Conservation (phyloP, 164 flowering plant genomes). For the Vitis riparia region DNA sequence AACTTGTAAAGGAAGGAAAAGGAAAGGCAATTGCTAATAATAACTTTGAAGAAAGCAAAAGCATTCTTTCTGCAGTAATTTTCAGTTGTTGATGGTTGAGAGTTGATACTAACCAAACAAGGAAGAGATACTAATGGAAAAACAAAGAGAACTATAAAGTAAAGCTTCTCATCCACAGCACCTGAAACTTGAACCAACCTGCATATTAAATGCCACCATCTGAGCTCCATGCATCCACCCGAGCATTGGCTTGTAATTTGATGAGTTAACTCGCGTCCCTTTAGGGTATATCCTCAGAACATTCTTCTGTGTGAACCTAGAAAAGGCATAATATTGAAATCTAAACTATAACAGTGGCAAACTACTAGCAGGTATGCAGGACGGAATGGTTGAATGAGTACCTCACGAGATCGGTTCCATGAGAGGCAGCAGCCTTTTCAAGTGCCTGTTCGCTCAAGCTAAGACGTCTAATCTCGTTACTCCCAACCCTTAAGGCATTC, state of each 20-base stretch:
- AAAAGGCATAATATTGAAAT: neutral
- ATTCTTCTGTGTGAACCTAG: constrained; percentile 67
- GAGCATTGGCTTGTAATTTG: constrained; percentile 58
- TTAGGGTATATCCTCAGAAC: constrained; percentile 67
- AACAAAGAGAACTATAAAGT: neutral
- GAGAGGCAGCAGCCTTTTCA: constrained; percentile 48
- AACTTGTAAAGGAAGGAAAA: no score
- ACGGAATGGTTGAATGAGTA: constrained; percentile 13
- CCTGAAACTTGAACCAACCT: constrained; percentile 34
- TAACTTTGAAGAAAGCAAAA: neutral
- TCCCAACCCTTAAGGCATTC: constrained; percentile 33
- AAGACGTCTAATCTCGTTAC: constrained; percentile 63
- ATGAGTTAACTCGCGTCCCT: constrained; percentile 62
- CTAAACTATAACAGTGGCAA: no score
- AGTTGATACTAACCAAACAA: neutral
- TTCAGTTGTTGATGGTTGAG: neutral
- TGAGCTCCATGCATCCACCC: constrained; percentile 86
- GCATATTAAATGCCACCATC: constrained; percentile 86
- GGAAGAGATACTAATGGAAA: neutral
- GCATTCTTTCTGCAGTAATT: no score
- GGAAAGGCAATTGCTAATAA: no score
- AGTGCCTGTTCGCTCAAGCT: constrained; percentile 85
- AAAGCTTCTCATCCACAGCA: neutral
- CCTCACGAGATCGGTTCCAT: constrained; percentile 71
- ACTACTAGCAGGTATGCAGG: no score